Percentiles rank a stretch among this genome's conserved stretches.
These are phyloP conservation scores for Mycocentrospora acerina DNA, from an alignment of 2,329 filamentous ascomycete species.

Conservation along the genomic window DNA sequence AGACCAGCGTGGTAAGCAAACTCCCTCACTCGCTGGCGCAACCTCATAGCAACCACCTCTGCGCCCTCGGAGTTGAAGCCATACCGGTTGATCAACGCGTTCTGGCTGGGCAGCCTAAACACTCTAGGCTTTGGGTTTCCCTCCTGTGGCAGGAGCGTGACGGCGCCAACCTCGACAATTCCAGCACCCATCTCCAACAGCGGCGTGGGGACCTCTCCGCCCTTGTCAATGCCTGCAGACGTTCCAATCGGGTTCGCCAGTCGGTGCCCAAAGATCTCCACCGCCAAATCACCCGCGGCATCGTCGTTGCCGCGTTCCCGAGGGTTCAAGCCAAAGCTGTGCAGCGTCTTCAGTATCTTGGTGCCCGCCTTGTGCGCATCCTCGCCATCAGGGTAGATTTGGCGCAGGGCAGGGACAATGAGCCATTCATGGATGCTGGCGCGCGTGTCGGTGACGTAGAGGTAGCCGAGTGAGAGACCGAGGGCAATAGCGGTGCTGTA, in stretches of 20 bases:
- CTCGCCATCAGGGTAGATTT: slow-evolving; percentile 74
- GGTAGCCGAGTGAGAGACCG: slow-evolving; percentile 48
- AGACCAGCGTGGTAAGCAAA: slow-evolving; percentile 74
- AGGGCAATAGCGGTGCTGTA: slow-evolving; percentile 58
- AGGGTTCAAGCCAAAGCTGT: slow-evolving; percentile 74
- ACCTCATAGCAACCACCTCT: slow-evolving; percentile 76
- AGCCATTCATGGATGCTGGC: slow-evolving; percentile 56
- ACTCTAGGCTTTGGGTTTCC: slow-evolving; percentile 88
- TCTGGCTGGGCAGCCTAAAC: slow-evolving; percentile 79
- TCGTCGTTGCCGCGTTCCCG: slow-evolving; percentile 72
- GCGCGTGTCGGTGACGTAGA: slow-evolving; percentile 57
- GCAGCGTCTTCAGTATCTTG: slow-evolving; percentile 67
- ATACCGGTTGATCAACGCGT: slow-evolving; percentile 92
- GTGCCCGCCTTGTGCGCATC: slow-evolving; percentile 88
- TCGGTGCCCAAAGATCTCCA: slow-evolving; percentile 73
- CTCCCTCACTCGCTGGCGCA: slow-evolving; percentile 74
- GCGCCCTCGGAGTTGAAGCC: slow-evolving; percentile 91
- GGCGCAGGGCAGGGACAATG: slow-evolving; percentile 63
- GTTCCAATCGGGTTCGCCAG: slow-evolving; percentile 89
- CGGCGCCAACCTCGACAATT: slow-evolving; percentile 89
- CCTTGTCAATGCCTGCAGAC: slow-evolving; percentile 94
- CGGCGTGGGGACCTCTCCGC: slow-evolving; percentile 82
- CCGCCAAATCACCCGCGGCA: slow-evolving; percentile 54
- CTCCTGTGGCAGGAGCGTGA: slow-evolving; percentile 80
- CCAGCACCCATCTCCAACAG: slow-evolving; percentile 83